These are phyloP conservation scores for Arabidopsis lyrata DNA, from an alignment of 441 rosid genomes.

Conservation along the genomic window DNA sequence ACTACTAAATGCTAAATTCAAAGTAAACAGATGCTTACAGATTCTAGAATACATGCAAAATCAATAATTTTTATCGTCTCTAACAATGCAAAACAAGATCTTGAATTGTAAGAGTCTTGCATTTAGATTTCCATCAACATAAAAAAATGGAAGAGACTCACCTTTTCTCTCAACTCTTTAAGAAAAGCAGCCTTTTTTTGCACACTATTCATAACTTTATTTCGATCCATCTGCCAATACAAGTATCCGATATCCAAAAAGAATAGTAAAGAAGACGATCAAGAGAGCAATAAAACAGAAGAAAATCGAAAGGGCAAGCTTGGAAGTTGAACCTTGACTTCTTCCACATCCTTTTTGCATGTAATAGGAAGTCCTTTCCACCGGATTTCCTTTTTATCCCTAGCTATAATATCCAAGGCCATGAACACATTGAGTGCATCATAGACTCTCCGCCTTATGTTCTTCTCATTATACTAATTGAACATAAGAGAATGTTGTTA, in stretches of 20 bases:
- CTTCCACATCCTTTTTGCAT: constrained; percentile 53
- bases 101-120: not conserved
- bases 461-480: constrained; percentile 61
- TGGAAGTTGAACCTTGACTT: constrained; percentile 51
- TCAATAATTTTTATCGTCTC: not conserved
- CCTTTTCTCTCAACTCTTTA: constrained; percentile 64
- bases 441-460: constrained; percentile 62
- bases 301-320: not conserved
- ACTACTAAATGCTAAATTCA: too few relatives aligned
- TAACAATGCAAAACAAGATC: constrained; percentile 22
- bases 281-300: constrained; percentile 1
- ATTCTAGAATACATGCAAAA: constrained; percentile 2
- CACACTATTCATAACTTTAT: constrained; percentile 48
- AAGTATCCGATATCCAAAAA: too few relatives aligned
- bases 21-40: constrained; percentile 7
- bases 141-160: constrained; percentile 32
- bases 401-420: constrained; percentile 63
- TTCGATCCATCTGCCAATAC: constrained; percentile 50
- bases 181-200: constrained; percentile 59
- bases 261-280: constrained; percentile 22
- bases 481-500: constrained; percentile 14
- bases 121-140: constrained; percentile 1
- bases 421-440: constrained; percentile 64
- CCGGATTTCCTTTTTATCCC: constrained; percentile 62
- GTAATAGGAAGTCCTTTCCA: constrained; percentile 66